Base-by-base conservation (phyloP, 2,329 filamentous ascomycete species). In the Aspergillus amoenus region DNA sequence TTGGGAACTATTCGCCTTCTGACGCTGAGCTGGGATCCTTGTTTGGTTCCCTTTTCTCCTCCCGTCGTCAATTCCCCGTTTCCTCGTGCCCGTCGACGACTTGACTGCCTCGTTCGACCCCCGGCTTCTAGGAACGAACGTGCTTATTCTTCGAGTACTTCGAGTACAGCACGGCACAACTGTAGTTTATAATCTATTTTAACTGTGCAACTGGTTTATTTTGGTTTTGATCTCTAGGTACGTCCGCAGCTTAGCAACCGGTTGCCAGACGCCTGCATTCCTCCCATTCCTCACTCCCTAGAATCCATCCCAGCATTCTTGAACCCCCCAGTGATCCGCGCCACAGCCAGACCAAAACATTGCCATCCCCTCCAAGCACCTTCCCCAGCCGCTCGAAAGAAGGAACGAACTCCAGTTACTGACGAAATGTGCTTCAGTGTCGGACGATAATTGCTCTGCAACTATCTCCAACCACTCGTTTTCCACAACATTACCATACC, bases 261-360 rank as follows among this genome's bases (percentile, higher is more conserved):
- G 52, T 59, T 58, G 56, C 61, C 61, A 57, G 51, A 60, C 59
- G 64, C 68, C 63, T 64, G 66, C 68, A 72, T 71, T 72, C 68
- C 60, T 63, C 62, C 52, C 60, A 61, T 64, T 61, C 61, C 57
- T 57, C 27, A 52, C 57, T 59, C 61, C 63, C 61, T 64, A 61
- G 59, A 63, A 59, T 62, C 50, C 21, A 34, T 45, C 50, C 41
- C 57, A 56, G 54, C 69, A 72, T 73, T 72, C 70, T 71, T 70
- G 4, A 8, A 30, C 18, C 43, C 64, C 58, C 45, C 44, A 59
- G 58, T 58, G 57, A 64, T 61, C 54, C 58, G 53, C 60, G 56
- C 43, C 50, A 49, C 45, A 52, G 50, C 47, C 56, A 51, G 41
- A 59, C 32, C 52, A 60, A 60, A 64, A 61, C 61, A 64, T 55